Conservation (phyloP, 2,329 filamentous ascomycete species). For the Escovopsis sp. region DNA sequence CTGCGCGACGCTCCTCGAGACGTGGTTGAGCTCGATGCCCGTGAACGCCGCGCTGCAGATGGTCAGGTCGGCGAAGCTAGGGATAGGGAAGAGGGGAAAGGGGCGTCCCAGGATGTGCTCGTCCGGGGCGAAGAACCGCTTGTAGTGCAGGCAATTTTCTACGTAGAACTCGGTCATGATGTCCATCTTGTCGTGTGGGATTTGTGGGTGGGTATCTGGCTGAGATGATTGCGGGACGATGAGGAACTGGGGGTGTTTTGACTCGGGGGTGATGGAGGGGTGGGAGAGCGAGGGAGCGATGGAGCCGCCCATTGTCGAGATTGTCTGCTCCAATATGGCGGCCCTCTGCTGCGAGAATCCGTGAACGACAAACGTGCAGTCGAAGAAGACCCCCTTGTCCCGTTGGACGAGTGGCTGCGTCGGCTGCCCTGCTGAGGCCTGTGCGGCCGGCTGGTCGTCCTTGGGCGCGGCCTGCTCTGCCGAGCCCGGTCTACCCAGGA, state of each 20-base stretch:
- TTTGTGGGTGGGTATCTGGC: conserved; percentile 27
- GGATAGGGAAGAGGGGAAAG: conserved; percentile 54
- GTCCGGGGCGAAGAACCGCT: conserved; percentile 52
- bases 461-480: too few relatives aligned
- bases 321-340: conserved; percentile 30
- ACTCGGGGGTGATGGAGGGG: conserved; percentile 16
- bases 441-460: too few relatives aligned
- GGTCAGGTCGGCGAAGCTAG: conserved; percentile 52
- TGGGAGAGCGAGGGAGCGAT: conserved; percentile 28
- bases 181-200: conserved; percentile 24
- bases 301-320: conserved; percentile 32
- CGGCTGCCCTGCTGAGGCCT: conserved; percentile 1
- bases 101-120: conserved; percentile 63
- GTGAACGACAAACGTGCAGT: conserved; percentile 43
- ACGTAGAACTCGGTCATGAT: conserved; percentile 85
- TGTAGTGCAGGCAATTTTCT: conserved; percentile 72
- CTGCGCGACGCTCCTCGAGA: conserved; percentile 60
- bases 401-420: background rate
- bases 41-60: conserved; percentile 74
- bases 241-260: conserved; percentile 25
- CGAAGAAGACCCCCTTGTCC: conserved; percentile 33
- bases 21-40: conserved; percentile 72
- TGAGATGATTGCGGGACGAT: conserved; percentile 39
- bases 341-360: conserved; percentile 42
- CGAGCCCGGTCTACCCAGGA: conserved; percentile 41